Conservation (phyloP, 495 filamentous ascomycete genomes). For the Penicillium crystallinum region DNA sequence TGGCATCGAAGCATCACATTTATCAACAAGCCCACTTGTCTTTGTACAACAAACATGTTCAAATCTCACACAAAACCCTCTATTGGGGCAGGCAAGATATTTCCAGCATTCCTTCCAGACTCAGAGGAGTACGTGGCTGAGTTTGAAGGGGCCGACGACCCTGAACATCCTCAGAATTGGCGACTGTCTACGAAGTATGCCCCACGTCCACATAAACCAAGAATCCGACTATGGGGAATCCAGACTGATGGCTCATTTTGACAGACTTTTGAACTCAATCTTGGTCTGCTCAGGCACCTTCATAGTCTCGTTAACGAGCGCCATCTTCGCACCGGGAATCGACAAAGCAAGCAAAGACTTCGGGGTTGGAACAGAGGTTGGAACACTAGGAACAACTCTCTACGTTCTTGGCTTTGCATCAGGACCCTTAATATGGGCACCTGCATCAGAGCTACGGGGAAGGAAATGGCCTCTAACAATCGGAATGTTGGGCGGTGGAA, state of each 20-base stretch:
- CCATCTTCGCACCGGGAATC: conserved; percentile 50
- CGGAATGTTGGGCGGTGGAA: conserved; percentile 45
- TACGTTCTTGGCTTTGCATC: conserved; percentile 51
- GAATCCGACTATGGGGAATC: background rate
- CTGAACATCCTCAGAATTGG: conserved; percentile 52
- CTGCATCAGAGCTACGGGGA: conserved; percentile 74
- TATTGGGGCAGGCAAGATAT: conserved; percentile 32
- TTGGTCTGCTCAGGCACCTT: conserved; percentile 49
- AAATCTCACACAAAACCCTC: conserved; percentile 13
- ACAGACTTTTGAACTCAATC: conserved; percentile 24
- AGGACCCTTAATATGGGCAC: conserved; percentile 57
- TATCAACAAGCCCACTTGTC: background rate
- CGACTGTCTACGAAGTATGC: conserved; percentile 26
- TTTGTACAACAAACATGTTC: too few species aligned
- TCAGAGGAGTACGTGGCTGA: conserved; percentile 41
- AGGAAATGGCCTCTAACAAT: conserved; percentile 49
- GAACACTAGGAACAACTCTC: conserved; percentile 47
- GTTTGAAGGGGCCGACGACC: conserved; percentile 48
- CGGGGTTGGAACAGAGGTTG: conserved; percentile 42
- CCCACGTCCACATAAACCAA: conserved; percentile 4
- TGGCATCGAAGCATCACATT: background rate
- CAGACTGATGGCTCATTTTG: background rate
- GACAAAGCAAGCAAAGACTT: conserved; percentile 39
- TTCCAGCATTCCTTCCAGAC: conserved; percentile 38
- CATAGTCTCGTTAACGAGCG: conserved; percentile 47